Base-by-base conservation (phyloP, 371 early-diverging fungal species). In the Rhizopus stolonifer region DNA sequence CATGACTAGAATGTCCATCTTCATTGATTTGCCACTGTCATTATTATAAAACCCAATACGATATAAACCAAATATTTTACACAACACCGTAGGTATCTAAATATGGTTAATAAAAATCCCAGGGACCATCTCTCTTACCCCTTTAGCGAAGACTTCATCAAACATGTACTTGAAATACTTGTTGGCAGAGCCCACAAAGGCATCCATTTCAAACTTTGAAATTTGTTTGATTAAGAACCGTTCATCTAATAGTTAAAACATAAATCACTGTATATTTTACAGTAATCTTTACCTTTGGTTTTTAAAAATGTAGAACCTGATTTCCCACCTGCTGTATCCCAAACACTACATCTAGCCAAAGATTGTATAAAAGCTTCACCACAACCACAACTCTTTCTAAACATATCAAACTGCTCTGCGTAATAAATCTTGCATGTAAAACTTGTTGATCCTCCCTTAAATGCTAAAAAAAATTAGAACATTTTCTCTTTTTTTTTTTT, bases 11-110 rank as follows among this genome's bases (percentile, higher is more conserved):
- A 96, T 84, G 69, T 95, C 93, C 80, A 95, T 84, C 53, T 90
- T 88, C 64, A 86, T 81, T n/a, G 80, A 80, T 49, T 87, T 83
- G 2, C 93, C 91, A 0, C 89, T 87, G 1, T 79, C 77, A 19
- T 84, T 76, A 54, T 94, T 93, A 60, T 89, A 93, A 66, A 81
- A 89, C 4, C 87, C 87, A 7, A 98, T 86, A 18, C 91, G 84
- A 60, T 93, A 96, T 36, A 95, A 77, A 3, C 96, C 96, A 77
- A 94, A 92, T 19, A 98, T 94, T 65, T 95, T 95, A 50, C 93
- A 91, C 29, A 98, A 70, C 3, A 92, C 81, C 0, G 93, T 93
- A 0, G 93, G 92, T 22, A 89, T 73, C 85, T 88, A 60, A 7
- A 33, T 22, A 0, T 29, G n/a, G 45, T 43, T 14, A 6, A 32